Evolutionary conservation across 75 land plant genomes (phyloP), one percentile per base, ranked within the genome.

Genomic region (Chamaecyparis obtusa): DNA sequence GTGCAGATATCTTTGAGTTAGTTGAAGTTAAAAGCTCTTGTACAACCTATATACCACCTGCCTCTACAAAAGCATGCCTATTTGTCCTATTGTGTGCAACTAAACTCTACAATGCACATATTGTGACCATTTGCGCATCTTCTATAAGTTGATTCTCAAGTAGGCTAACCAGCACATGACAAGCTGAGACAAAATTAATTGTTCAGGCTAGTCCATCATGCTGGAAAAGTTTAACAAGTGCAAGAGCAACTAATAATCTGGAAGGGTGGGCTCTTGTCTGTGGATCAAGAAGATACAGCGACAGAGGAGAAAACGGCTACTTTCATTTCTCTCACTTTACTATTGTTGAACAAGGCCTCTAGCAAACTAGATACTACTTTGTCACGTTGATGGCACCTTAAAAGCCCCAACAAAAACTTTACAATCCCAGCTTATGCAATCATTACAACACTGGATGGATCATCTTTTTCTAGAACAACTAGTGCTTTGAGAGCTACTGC

Each of bases 71-170:
- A 39, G 92, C 92, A 35, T 92, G 92, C 86, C 88, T 91, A 82
- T 91, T 91, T 37, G 92, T 84, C 16, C 92, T 84, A 83, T 92
- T 91, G 69, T 91, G 91, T 67, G 81, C 51, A 67, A 91, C 92
- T 33, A 91, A 84, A 87, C 87, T 90, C 81, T 91, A 92, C 60
- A 91, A 51, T 15, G 92, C 92, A 86, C 92, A 90, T 44, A 91
- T 83, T 43, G 92, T 89, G 6, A 91, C 91, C 92, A 90, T 91
- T 88, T 91, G 91, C 92, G 90, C 90, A 69, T 91, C 92, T 48
- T 91, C 92, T n/a, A 89, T 90, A 13, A 92, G 92, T 74, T 91
- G 92, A 91, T 91, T 92, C 86, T 91, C 92, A 46, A 91, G 89
- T 83, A 90, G 83, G 89, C 92, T 91, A 43, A 91, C 92, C 67